These are phyloP conservation scores for Cadophora malorum DNA, from an alignment of 2,329 filamentous ascomycete genomes.

Conservation along the genomic window DNA sequence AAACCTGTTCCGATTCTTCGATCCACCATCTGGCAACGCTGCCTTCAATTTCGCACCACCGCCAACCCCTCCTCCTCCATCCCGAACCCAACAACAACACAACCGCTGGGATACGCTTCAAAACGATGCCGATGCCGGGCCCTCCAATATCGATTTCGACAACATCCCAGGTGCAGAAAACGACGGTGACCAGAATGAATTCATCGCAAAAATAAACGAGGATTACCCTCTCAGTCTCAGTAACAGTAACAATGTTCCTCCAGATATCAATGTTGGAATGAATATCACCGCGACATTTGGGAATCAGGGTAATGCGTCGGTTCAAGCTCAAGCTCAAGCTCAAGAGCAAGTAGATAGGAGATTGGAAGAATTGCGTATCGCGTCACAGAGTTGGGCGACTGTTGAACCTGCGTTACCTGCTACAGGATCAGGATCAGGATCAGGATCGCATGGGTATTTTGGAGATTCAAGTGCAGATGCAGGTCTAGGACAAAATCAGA, in stretches of 20 bases:
- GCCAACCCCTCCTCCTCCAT: neutral
- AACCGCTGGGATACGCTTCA: neutral
- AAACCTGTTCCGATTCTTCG: too few species aligned
- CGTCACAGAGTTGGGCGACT: neutral
- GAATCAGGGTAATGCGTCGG: too few species aligned
- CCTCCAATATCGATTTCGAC: too few species aligned
- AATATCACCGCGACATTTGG: neutral
- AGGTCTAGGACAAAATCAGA: too few species aligned
- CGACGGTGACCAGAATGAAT: neutral
- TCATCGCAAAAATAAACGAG: neutral
- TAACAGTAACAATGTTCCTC: neutral
- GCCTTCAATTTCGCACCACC: neutral
- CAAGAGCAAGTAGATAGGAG: neutral
- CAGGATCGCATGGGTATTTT: too few species aligned
- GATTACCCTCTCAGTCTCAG: neutral
- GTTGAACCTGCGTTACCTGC: neutral
- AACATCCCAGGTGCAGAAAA: neutral
- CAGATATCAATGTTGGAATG: neutral
- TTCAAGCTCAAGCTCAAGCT: too few species aligned
- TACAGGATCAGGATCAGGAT: too few species aligned
- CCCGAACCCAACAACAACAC: neutral
- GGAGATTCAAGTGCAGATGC: too few species aligned
- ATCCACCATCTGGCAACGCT: neutral
- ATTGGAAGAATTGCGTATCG: neutral
- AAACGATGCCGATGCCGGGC: neutral